Evolutionary conservation across 371 early-diverging fungal genomes (phyloP).

Genomic region (Batrachochytrium dendrobatidis): DNA sequence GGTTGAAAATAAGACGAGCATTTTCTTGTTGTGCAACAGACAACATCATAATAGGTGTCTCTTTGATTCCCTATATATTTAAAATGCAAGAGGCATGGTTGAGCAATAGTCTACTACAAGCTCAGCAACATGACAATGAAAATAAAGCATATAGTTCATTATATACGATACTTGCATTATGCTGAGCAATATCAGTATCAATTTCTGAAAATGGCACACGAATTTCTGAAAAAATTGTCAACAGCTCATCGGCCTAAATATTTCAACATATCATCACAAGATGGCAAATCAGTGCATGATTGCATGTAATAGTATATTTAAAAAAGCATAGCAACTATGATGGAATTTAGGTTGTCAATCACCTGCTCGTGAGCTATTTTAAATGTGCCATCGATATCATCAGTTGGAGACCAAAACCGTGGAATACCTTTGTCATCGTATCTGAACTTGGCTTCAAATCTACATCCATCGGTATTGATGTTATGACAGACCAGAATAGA

Average conservation of each 20-base stretch:
- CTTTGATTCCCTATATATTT: neutral
- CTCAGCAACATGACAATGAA: slow-evolving; percentile 31
- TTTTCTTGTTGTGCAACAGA: slow-evolving; percentile 36
- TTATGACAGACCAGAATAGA: too few relatives aligned
- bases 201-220: slow-evolving; percentile 22
- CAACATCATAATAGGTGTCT: neutral
- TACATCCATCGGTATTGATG: slow-evolving; percentile 3
- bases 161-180: slow-evolving; percentile 19
- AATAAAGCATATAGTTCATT: neutral
- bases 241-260: slow-evolving; percentile 24
- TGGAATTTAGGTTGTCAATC: neutral
- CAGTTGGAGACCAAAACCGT: slow-evolving; percentile 87
- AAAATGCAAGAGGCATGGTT: too few relatives aligned
- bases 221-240: slow-evolving; percentile 25
- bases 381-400: slow-evolving; percentile 87
- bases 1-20: slow-evolving; percentile 70
- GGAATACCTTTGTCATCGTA: slow-evolving; percentile 91
- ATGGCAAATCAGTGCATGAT: too few relatives aligned
- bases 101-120: slow-evolving; percentile 34
- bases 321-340: neutral
- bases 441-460: slow-evolving; percentile 85
- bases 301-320: neutral
- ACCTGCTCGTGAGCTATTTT: slow-evolving; percentile 39
- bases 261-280: slow-evolving; percentile 1
- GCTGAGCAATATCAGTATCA: slow-evolving; percentile 25